phyloP scores from a whole-genome alignment of 2,329 filamentous ascomycete species.

The Xylaria sp. region DNA sequence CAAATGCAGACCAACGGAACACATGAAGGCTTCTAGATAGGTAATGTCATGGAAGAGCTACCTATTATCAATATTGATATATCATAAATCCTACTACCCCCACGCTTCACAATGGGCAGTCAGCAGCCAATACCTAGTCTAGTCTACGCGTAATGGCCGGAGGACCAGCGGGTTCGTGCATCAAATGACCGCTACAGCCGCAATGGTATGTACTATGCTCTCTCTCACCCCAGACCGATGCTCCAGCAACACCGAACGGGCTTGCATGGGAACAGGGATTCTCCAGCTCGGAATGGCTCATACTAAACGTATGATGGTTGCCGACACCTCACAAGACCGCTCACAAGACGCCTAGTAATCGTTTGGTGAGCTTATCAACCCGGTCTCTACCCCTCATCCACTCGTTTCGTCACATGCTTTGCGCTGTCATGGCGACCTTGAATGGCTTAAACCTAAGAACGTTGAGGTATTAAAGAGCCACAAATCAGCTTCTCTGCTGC shows the following conservation, averaged over 20 bases:
- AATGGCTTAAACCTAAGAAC: constrained; percentile 17
- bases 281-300: constrained; percentile 24
- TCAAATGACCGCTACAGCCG: constrained; percentile 14
- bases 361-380: constrained; percentile 28
- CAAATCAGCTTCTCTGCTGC: background rate
- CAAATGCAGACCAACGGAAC: background rate
- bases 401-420: constrained; percentile 29
- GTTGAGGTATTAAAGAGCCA: constrained; percentile 15
- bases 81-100: constrained; percentile 21
- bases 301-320: constrained; percentile 23
- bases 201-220: constrained; percentile 5
- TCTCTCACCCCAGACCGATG: too few relatives aligned
- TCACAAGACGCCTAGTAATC: constrained; percentile 10
- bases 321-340: constrained; percentile 5
- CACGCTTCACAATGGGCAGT: constrained; percentile 14
- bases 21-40: constrained; percentile 6
- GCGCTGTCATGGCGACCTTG: constrained; percentile 2
- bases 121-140: background rate
- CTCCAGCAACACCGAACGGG: constrained; percentile 16
- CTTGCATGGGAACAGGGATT: constrained; percentile 32
- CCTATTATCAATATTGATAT: constrained; percentile 10
- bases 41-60: background rate
- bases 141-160: constrained; percentile 10
- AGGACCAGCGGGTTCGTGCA: constrained; percentile 10
- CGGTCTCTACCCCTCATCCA: constrained; percentile 31